Evolutionary conservation across 441 rosid genomes (phyloP), one percentile per base, ranked within the genome.

Genomic region (Populus hybrid): DNA sequence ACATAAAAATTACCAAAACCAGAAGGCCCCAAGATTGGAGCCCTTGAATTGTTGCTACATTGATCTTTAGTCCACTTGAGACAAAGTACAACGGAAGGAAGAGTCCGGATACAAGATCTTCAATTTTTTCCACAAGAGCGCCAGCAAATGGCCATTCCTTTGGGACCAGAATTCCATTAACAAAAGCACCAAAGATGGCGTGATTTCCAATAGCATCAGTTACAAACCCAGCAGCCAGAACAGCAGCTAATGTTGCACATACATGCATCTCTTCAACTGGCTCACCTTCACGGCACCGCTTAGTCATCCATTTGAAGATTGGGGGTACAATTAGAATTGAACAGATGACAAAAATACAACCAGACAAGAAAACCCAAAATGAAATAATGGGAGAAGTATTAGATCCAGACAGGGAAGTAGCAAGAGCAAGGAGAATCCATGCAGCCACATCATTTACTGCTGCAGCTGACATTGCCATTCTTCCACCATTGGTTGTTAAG

Each of bases 91-190:
- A 82, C 2, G 96, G 96, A 76, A 92, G 80, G 85, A 94, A 92
- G 28, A 94, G 86, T n/a, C 92, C 92, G 1, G 97, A 92, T 5
- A 92, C 94, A 78, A 92, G 91, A 88, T 94, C 98, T 81, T 94
- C 97, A 38, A 92, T 86, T 64, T 94, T 94, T 81, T 91, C 97
- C 8, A 92, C 83, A 5, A 94, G 90, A 23, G 93, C 84, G 65
- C 83, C 85, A 7, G 90, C 93, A 77, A 94, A 90, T 42, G 96
- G 94, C 28, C 97, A 92, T 82, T 92, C 93, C 81, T 94, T 91
- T n/a, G 96, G 97, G 70, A 94, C 80, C 70, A 94, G 88, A 78
- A 94, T 87, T 35, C 98, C 97, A 14, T 90, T 82, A 70, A 94
- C 91, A 69, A 92, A 94, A 59, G 94, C 96, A 68, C 97, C 97